These are phyloP conservation scores for Penstemon barbatus DNA, from an alignment of 257 asterid species.

Conservation along the genomic window DNA sequence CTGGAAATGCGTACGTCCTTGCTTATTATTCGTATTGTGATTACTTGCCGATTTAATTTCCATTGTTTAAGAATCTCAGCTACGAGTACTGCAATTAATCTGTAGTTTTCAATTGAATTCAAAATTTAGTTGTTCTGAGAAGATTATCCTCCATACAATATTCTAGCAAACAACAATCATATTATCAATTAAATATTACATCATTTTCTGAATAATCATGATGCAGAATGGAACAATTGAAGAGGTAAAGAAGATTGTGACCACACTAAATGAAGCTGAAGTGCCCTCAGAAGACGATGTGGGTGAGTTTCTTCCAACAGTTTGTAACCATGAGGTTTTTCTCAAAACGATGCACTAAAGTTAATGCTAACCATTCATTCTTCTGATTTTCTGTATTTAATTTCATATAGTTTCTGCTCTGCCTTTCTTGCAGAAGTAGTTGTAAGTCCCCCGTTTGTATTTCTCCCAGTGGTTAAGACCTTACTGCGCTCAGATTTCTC, in stretches of 20 bases:
- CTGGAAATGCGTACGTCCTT: conserved; percentile 45
- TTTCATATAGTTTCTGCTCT: neutral
- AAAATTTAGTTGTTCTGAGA: neutral
- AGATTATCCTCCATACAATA: neutral
- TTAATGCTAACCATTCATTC: neutral
- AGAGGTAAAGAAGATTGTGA: conserved; percentile 42
- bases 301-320: conserved; percentile 24
- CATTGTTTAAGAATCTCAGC: no score
- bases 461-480: conserved; percentile 40
- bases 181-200: neutral
- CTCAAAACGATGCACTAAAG: neutral
- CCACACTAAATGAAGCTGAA: conserved; percentile 42
- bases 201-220: no score
- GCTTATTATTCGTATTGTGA: neutral
- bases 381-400: neutral
- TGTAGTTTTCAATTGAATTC: no score
- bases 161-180: neutral
- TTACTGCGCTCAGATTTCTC: conserved; percentile 45
- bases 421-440: conserved; percentile 40
- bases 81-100: no score
- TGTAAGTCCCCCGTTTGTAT: conserved; percentile 48
- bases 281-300: conserved; percentile 48
- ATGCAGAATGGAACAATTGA: conserved; percentile 39
- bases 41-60: neutral
- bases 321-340: neutral